Conservation (phyloP, 805 yeast genomes). For the Wickerhamiella kazuoi region DNA sequence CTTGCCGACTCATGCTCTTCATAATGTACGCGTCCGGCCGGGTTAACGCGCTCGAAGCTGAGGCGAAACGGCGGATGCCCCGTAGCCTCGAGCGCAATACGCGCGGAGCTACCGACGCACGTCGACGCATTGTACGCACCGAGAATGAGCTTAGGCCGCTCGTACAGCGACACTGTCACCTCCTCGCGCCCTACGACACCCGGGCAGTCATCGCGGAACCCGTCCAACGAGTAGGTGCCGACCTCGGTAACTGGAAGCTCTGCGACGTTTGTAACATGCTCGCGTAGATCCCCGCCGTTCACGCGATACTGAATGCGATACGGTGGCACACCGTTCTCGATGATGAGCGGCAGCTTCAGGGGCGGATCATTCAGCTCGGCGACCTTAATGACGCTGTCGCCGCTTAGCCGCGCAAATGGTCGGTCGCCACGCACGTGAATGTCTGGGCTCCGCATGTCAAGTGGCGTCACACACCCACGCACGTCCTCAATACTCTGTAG, state of each 20-base stretch:
- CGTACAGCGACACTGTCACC: slow-evolving; percentile 28
- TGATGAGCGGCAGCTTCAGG: slow-evolving; percentile 36
- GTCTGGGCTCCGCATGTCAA: slow-evolving; percentile 43
- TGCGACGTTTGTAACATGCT: background rate
- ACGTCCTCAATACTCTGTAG: slow-evolving; percentile 53
- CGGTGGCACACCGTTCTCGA: slow-evolving; percentile 35
- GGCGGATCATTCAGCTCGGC: slow-evolving; percentile 35
- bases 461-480: slow-evolving; percentile 60
- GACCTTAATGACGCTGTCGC: slow-evolving; percentile 20
- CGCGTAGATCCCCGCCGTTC: slow-evolving; percentile 1
- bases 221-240: slow-evolving; percentile 31
- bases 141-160: slow-evolving; percentile 29
- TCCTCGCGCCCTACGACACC: slow-evolving; percentile 27
- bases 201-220: slow-evolving; percentile 34
- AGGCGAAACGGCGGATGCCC: slow-evolving; percentile 16
- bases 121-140: slow-evolving; percentile 12
- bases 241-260: slow-evolving; percentile 24
- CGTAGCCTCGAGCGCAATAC: slow-evolving; percentile 1
- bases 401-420: slow-evolving; percentile 38
- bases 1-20: slow-evolving; percentile 1
- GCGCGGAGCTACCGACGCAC: background rate
- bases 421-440: slow-evolving; percentile 54
- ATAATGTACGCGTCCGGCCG: slow-evolving; percentile 6
- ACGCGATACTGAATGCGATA: slow-evolving; percentile 21
- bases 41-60: slow-evolving; percentile 10